These are phyloP conservation scores for Crithidia expoeki DNA, from an alignment of 208 protist genomes.

Conservation along the genomic window DNA sequence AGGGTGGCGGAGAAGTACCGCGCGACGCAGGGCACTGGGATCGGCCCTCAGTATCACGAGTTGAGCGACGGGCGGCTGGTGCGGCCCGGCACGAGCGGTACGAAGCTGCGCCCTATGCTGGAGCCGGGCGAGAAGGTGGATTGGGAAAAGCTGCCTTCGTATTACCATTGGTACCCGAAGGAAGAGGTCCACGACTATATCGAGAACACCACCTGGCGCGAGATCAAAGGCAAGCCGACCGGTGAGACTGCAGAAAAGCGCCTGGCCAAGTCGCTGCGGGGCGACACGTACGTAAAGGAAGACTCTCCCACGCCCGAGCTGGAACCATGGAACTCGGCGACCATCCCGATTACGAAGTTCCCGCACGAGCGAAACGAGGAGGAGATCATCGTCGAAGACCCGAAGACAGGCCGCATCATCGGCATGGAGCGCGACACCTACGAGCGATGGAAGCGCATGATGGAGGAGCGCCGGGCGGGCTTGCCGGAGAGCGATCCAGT, in stretches of 20 bases:
- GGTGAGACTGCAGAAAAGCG: conserved; percentile 67
- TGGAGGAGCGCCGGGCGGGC: conserved; percentile 71
- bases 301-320: conserved; percentile 60
- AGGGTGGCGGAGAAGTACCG: conserved; percentile 89
- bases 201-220: conserved; percentile 86
- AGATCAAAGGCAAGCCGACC: conserved; percentile 67
- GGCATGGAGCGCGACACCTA: conserved; percentile 89
- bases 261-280: conserved; percentile 36
- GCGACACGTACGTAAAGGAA: conserved; percentile 41
- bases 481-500: conserved; percentile 80
- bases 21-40: conserved; percentile 84
- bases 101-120: conserved; percentile 83
- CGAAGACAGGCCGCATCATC: conserved; percentile 88
- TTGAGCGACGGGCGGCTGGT: conserved; percentile 83
- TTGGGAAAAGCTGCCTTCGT: conserved; percentile 88
- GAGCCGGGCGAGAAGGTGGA: conserved; percentile 84
- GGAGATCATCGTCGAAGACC: conserved; percentile 86
- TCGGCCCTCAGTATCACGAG: conserved; percentile 85
- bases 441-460: conserved; percentile 84
- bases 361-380: conserved; percentile 86
- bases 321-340: conserved; percentile 83
- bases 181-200: conserved; percentile 87
- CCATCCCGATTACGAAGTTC: conserved; percentile 87
- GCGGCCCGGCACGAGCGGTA: conserved; percentile 81
- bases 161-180: conserved; percentile 92